These are phyloP conservation scores for Talaromyces sp. DNA, from an alignment of 2,329 filamentous ascomycete species.

Conservation along the genomic window DNA sequence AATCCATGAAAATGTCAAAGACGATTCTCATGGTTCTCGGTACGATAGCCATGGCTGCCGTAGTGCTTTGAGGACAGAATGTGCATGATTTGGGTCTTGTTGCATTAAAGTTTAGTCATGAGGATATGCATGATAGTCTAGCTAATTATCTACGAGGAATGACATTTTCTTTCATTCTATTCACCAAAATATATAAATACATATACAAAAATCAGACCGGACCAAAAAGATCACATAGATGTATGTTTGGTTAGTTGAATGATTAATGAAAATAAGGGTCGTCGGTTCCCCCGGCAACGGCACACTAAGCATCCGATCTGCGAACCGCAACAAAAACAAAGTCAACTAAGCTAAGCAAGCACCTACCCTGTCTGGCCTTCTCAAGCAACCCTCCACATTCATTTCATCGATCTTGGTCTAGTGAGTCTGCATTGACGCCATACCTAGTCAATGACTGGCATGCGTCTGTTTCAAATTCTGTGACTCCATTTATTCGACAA, in stretches of 20 bases:
- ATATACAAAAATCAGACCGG: too few relatives aligned
- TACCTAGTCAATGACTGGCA: not conserved
- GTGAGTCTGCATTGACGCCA: not conserved
- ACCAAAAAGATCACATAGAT: too few relatives aligned
- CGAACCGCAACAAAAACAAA: conserved; percentile 14
- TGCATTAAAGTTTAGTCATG: not conserved
- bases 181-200: too few relatives aligned
- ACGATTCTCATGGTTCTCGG: not conserved
- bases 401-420: not conserved
- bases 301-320: conserved; percentile 7
- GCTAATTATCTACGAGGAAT: not conserved
- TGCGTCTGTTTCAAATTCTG: not conserved
- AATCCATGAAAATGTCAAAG: not conserved
- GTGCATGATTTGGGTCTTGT: not conserved
- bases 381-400: not conserved
- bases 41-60: not conserved
- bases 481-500: not conserved
- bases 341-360: not conserved
- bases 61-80: not conserved
- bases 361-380: not conserved
- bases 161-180: not conserved
- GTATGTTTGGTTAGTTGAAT: too few relatives aligned
- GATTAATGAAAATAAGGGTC: not conserved
- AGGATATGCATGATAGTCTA: not conserved
- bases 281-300: conserved; percentile 7